Percentiles rank a stretch among this genome's conserved stretches.
Conservation (phyloP, 2,329 filamentous ascomycete genomes). For the Fusarium verticillioides region DNA sequence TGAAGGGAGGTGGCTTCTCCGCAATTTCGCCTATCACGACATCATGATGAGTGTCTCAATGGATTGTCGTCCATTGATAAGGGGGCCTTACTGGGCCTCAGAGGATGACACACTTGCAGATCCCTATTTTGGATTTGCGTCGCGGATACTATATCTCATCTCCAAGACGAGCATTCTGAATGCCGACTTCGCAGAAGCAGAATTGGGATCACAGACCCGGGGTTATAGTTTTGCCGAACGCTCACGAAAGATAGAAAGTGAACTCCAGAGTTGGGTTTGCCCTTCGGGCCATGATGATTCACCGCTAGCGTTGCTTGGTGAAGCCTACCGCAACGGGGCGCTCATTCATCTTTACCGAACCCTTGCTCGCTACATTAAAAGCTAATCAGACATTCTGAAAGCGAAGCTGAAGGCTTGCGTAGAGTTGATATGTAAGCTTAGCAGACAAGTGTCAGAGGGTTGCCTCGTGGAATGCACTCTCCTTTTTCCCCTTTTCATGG, state of each 20-base stretch:
- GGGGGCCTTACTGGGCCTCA: background rate
- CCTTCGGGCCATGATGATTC: background rate
- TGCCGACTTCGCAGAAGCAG: background rate
- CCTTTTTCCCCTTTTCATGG: background rate
- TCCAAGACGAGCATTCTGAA: background rate
- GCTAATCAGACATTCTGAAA: background rate
- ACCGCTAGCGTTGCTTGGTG: background rate
- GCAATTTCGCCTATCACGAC: slow-evolving; percentile 32
- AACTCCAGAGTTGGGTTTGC: background rate
- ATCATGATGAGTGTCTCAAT: slow-evolving; percentile 25
- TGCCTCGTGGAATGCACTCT: background rate
- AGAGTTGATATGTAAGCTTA: background rate
- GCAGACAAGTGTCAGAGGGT: background rate
- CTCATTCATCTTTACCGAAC: background rate
- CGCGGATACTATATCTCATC: background rate
- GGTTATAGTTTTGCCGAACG: background rate
- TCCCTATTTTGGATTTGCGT: background rate
- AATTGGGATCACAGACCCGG: background rate
- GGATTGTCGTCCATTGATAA: background rate
- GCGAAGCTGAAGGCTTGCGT: background rate
- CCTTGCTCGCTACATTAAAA: background rate
- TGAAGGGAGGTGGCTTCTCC: slow-evolving; percentile 38
- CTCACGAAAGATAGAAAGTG: background rate
- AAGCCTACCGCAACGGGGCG: background rate
- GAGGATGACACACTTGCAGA: background rate